These are phyloP conservation scores for Schoenoplectus triqueter DNA, from an alignment of 202 grass and related monocot species.

Conservation along the genomic window DNA sequence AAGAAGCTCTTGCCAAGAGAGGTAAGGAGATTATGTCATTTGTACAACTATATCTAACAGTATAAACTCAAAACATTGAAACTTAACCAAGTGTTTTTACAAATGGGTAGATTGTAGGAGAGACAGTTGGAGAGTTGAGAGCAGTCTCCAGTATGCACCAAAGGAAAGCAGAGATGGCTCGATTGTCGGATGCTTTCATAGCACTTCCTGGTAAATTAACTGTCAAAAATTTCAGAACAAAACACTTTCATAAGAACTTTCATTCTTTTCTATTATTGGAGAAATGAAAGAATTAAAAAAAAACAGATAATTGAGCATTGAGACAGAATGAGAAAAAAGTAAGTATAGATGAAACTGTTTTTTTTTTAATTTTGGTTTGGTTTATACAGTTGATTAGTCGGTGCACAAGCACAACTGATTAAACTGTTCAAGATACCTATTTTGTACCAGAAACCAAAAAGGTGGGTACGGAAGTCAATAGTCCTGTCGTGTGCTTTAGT, in stretches of 20 bases:
- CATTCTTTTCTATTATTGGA: no score
- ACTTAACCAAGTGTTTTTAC: conserved; percentile 1
- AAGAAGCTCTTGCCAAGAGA: conserved; percentile 60
- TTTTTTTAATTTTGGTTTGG: no score
- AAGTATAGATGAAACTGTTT: no score
- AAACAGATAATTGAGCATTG: no score
- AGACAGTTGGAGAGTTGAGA: conserved; percentile 62
- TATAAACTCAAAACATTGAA: conserved; percentile 34
- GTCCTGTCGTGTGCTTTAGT: no score
- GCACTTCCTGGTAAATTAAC: conserved; percentile 54
- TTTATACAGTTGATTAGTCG: not conserved
- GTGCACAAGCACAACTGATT: not conserved
- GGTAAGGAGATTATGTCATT: conserved; percentile 38
- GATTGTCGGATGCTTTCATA: conserved; percentile 65
- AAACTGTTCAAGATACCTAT: conserved; percentile 10
- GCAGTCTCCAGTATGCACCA: conserved; percentile 66
- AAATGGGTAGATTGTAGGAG: conserved; percentile 58
- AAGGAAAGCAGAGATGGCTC: conserved; percentile 78
- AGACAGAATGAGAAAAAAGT: no score
- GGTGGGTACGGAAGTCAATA: no score
- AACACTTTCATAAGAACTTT: no score
- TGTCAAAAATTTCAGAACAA: not conserved
- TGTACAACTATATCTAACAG: not conserved
- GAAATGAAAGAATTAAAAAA: no score
- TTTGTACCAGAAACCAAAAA: not conserved